Evolutionary conservation across 2,329 filamentous ascomycete species (phyloP).

Genomic region (Penicillium sp.): DNA sequence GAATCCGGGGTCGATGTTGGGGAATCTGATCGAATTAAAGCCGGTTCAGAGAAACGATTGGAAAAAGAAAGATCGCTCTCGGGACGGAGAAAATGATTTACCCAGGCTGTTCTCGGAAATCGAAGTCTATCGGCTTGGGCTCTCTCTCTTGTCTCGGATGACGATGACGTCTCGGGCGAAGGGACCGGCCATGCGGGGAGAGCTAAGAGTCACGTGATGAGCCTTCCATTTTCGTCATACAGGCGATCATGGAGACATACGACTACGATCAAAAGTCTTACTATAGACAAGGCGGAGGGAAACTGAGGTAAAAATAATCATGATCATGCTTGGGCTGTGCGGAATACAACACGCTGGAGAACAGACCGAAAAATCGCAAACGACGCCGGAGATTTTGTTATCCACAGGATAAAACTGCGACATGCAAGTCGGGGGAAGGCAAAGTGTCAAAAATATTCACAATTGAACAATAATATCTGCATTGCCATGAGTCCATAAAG

Average conservation of each 20-base stretch:
- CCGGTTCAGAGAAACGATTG: not conserved
- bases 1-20: not conserved
- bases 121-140: constrained; percentile 2
- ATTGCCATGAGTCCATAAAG: constrained; percentile 11
- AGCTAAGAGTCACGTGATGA: constrained; percentile 5
- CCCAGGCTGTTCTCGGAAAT: not conserved
- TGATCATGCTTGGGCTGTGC: constrained; percentile 17
- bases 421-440: constrained; percentile 13
- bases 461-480: constrained; percentile 22
- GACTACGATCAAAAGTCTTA: not conserved
- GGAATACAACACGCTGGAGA: constrained; percentile 21
- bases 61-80: not conserved
- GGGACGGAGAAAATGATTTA: not conserved
- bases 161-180: constrained; percentile 34
- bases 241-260: not conserved
- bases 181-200: constrained; percentile 17
- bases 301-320: not conserved
- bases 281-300: not conserved
- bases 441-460: constrained; percentile 24
- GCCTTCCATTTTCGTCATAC: not conserved
- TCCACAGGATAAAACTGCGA: constrained; percentile 21
- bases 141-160: not conserved
- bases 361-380: constrained; percentile 5
- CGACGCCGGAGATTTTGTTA: constrained; percentile 17
- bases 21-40: not conserved